Conservation (phyloP, 441 rosid genomes). For the Populus hybrid region DNA sequence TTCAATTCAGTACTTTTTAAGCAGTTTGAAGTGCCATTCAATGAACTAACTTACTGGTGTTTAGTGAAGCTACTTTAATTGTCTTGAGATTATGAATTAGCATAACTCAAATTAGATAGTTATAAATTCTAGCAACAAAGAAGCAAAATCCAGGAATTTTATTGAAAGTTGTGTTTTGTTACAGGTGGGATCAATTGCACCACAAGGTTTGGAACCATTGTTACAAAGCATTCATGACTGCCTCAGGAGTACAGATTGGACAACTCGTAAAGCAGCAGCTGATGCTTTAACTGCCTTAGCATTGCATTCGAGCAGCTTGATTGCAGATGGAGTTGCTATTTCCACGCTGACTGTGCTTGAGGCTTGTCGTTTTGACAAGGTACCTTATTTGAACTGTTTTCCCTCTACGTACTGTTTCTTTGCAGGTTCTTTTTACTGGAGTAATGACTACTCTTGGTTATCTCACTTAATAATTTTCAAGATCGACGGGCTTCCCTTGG, state of each 20-base stretch:
- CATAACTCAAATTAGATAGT: background rate
- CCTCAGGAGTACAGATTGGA: slow-evolving; percentile 96
- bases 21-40: background rate
- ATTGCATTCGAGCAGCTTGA: slow-evolving; percentile 71
- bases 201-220: slow-evolving; percentile 72
- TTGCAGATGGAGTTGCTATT: slow-evolving; percentile 55
- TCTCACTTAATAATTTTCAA: background rate
- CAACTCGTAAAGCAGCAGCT: slow-evolving; percentile 93
- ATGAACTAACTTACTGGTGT: background rate
- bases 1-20: background rate
- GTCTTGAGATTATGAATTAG: background rate
- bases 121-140: background rate
- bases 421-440: slow-evolving; percentile 1
- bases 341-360: slow-evolving; percentile 70
- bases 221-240: slow-evolving; percentile 84
- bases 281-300: slow-evolving; percentile 79
- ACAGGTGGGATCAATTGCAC: slow-evolving; percentile 93
- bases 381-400: slow-evolving; percentile 21
- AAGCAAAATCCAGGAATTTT: slow-evolving; percentile 4
- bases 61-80: background rate
- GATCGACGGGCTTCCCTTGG: background rate
- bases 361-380: slow-evolving; percentile 95
- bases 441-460: background rate
- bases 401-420: background rate
- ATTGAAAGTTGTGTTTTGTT: slow-evolving; percentile 20